These are phyloP conservation scores for Millerozyma miso DNA, from an alignment of 805 yeast genomes.

Conservation along the genomic window DNA sequence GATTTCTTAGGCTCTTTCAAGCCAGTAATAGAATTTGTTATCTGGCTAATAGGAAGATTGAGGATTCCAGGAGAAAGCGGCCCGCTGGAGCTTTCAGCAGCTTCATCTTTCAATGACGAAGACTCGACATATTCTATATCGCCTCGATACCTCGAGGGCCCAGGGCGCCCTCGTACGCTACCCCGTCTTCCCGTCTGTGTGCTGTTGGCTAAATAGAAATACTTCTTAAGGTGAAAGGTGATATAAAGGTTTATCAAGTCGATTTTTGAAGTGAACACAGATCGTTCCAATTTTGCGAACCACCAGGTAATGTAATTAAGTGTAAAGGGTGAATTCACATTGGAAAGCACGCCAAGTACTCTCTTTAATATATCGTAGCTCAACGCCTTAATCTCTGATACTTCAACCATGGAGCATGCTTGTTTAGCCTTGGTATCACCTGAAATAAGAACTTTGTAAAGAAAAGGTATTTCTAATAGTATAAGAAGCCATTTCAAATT, in stretches of 20 bases:
- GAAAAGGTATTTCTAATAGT: slow-evolving; percentile 63
- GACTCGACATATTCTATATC: slow-evolving; percentile 19
- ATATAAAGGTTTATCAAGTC: slow-evolving; percentile 72
- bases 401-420: slow-evolving; percentile 28
- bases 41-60: not conserved
- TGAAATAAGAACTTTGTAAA: slow-evolving; percentile 44
- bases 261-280: slow-evolving; percentile 48
- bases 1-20: slow-evolving; percentile 9
- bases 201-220: slow-evolving; percentile 38
- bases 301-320: slow-evolving; percentile 48
- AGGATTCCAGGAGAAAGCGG: not conserved
- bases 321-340: slow-evolving; percentile 35
- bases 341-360: slow-evolving; percentile 62
- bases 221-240: slow-evolving; percentile 66
- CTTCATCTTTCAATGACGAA: slow-evolving; percentile 16
- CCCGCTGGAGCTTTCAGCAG: slow-evolving; percentile 9
- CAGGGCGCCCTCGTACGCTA: slow-evolving; percentile 4
- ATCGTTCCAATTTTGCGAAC: slow-evolving; percentile 44
- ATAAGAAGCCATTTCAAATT: slow-evolving; percentile 59
- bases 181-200: slow-evolving; percentile 7
- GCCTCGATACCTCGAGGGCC: not conserved
- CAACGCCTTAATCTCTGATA: slow-evolving; percentile 49
- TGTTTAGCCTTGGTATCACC: slow-evolving; percentile 9
- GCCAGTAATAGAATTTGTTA: slow-evolving; percentile 3
- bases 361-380: slow-evolving; percentile 71